Evolutionary conservation across 2,329 filamentous ascomycete genomes (phyloP).

Genomic region (Pseudocercospora fijiensis): DNA sequence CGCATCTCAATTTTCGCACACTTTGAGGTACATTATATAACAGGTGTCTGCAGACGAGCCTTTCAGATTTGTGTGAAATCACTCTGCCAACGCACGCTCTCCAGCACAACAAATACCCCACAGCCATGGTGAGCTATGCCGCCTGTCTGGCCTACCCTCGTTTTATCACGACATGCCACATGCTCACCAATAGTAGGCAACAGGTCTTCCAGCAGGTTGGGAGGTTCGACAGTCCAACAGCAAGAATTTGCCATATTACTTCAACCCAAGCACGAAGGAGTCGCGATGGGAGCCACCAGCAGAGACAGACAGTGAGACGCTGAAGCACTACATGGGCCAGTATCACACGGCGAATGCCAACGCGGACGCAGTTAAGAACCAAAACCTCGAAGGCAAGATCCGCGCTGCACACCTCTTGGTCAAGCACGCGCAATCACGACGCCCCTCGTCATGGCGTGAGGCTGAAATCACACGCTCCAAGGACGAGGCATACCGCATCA

Average conservation of each 20-base stretch:
- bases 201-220: constrained; percentile 37
- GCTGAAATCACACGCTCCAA: constrained; percentile 83
- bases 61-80: background rate
- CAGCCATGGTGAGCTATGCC: constrained; percentile 10
- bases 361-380: constrained; percentile 24
- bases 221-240: constrained; percentile 97
- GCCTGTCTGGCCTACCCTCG: constrained; percentile 6
- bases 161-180: constrained; percentile 8
- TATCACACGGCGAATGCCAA: constrained; percentile 63
- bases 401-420: constrained; percentile 88
- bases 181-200: constrained; percentile 27
- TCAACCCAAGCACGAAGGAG: constrained; percentile 80
- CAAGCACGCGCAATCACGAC: constrained; percentile 85
- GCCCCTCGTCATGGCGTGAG: constrained; percentile 91
- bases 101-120: constrained; percentile 10
- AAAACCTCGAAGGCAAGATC: constrained; percentile 71
- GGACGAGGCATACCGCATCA: constrained; percentile 77
- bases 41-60: background rate
- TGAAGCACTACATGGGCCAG: constrained; percentile 90
- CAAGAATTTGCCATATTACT: constrained; percentile 98
- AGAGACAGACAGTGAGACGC: constrained; percentile 83
- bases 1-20: background rate
- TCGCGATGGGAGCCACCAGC: constrained; percentile 93
- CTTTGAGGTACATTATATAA: background rate
- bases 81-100: constrained; percentile 10